Evolutionary conservation across 2,329 filamentous ascomycete species (phyloP).

Genomic region (Geosmithia putterillii): DNA sequence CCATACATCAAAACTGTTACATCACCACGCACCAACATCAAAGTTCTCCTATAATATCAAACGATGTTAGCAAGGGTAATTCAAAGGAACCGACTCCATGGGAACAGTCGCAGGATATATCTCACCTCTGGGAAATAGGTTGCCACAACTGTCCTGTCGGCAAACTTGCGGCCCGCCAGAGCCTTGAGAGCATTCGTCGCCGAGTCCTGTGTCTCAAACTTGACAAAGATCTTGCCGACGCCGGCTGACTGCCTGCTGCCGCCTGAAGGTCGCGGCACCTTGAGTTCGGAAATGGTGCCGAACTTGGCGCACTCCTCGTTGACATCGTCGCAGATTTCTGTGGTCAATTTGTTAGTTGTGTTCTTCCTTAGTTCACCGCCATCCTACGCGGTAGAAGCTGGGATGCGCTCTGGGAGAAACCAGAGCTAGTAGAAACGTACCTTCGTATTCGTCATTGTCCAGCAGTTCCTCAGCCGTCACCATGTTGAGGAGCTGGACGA

Average conservation of each 20-base stretch:
- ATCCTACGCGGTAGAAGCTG: too few species aligned
- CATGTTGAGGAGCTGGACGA: slow-evolving; percentile 95
- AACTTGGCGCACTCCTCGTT: slow-evolving; percentile 88
- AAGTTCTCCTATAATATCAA: slow-evolving; percentile 79
- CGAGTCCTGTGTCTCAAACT: slow-evolving; percentile 68
- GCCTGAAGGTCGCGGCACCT: slow-evolving; percentile 78
- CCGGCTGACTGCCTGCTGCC: slow-evolving; percentile 75
- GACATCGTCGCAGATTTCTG: slow-evolving; percentile 95
- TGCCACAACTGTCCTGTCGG: slow-evolving; percentile 88
- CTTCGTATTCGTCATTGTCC: slow-evolving; percentile 90
- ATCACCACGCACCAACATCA: slow-evolving; percentile 62
- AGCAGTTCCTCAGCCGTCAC: slow-evolving; percentile 91
- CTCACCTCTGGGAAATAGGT: slow-evolving; percentile 90
- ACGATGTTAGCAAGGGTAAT: slow-evolving; percentile 13
- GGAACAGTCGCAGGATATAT: background rate
- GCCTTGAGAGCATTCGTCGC: slow-evolving; percentile 77
- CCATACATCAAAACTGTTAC: background rate
- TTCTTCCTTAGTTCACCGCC: background rate
- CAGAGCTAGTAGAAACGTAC: slow-evolving; percentile 33
- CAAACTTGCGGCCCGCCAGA: slow-evolving; percentile 92
- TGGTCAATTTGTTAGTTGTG: slow-evolving; percentile 17
- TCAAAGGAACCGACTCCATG: background rate
- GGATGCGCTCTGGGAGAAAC: too few species aligned
- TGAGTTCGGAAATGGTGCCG: slow-evolving; percentile 74
- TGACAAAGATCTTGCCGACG: slow-evolving; percentile 96